phyloP scores from a whole-genome alignment of 2,329 filamentous ascomycete species.

The Blastomyces gilchristii region DNA sequence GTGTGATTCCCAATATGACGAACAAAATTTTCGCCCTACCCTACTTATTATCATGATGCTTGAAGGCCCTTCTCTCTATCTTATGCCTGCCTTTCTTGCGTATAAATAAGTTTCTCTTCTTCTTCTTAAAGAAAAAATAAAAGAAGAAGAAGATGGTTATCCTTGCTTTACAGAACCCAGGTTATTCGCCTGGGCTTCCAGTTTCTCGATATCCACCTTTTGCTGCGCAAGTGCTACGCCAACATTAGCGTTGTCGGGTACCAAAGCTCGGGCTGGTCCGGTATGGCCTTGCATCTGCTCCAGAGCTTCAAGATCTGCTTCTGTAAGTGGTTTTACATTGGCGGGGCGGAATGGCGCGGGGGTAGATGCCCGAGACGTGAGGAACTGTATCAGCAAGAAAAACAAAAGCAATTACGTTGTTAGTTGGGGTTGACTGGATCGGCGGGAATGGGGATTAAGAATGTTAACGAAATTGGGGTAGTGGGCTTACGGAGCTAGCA shows the following conservation, averaged over 20 bases:
- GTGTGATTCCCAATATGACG: not conserved
- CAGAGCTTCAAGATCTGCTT: slow-evolving; percentile 36
- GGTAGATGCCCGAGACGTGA: slow-evolving; percentile 57
- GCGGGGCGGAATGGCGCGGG: slow-evolving; percentile 54
- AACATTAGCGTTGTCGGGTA: slow-evolving; percentile 13
- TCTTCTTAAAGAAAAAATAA: no score
- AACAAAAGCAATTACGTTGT: not conserved
- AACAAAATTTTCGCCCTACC: not conserved
- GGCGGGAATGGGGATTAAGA: not conserved
- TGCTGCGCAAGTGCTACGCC: slow-evolving; percentile 6
- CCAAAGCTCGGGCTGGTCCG: slow-evolving; percentile 14
- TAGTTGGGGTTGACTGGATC: not conserved
- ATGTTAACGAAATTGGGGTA: not conserved
- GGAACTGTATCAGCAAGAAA: slow-evolving; percentile 47
- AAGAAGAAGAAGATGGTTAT: not conserved
- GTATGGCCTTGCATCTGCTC: slow-evolving; percentile 25
- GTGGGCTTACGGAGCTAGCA: slow-evolving; percentile 66
- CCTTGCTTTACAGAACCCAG: slow-evolving; percentile 5
- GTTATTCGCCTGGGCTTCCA: slow-evolving; percentile 15
- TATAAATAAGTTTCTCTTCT: no score
- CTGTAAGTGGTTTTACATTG: slow-evolving; percentile 42
- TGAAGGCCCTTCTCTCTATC: no score
- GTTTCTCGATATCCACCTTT: slow-evolving; percentile 16
- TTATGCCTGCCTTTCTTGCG: no score
- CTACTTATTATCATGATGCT: no score